phyloP scores from a whole-genome alignment of 495 filamentous ascomycete genomes.

The Aspergillus kassunensis region DNA sequence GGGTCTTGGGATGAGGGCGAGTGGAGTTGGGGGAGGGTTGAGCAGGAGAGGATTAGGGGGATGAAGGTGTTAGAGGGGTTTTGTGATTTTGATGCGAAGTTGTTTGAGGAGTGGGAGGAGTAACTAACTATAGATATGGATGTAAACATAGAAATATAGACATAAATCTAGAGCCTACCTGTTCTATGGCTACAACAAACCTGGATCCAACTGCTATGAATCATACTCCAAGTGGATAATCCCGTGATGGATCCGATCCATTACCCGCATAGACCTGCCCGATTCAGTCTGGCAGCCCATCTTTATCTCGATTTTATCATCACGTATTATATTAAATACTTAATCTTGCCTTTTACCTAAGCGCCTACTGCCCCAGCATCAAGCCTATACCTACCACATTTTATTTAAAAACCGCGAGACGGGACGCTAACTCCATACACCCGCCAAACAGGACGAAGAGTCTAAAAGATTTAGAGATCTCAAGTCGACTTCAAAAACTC shows the following conservation, averaged over 20 bases:
- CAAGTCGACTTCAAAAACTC: no score
- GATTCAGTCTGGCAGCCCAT: slow-evolving; percentile 4
- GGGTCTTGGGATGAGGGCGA: slow-evolving; percentile 36
- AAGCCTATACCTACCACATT: no score
- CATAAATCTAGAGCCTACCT: not conserved
- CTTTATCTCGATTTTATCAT: slow-evolving; percentile 1
- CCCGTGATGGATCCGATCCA: not conserved
- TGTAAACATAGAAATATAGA: not conserved
- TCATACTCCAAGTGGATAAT: not conserved
- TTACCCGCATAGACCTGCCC: slow-evolving; percentile 15
- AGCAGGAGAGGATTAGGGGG: slow-evolving; percentile 53
- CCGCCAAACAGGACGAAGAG: no score
- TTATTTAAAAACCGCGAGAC: no score
- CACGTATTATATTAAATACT: not conserved
- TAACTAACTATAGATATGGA: no score
- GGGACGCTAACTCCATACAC: no score
- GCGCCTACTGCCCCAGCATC: no score
- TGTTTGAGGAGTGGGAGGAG: slow-evolving; percentile 39
- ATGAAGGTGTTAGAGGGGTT: slow-evolving; percentile 51
- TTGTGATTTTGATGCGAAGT: slow-evolving; percentile 44
- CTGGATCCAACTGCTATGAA: no score
- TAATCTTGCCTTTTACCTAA: not conserved
- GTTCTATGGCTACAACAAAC: no score
- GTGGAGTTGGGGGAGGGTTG: slow-evolving; percentile 54
- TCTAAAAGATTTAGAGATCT: no score